Conservation (phyloP, 495 filamentous ascomycete genomes). For the Aspergillus homomorphus region DNA sequence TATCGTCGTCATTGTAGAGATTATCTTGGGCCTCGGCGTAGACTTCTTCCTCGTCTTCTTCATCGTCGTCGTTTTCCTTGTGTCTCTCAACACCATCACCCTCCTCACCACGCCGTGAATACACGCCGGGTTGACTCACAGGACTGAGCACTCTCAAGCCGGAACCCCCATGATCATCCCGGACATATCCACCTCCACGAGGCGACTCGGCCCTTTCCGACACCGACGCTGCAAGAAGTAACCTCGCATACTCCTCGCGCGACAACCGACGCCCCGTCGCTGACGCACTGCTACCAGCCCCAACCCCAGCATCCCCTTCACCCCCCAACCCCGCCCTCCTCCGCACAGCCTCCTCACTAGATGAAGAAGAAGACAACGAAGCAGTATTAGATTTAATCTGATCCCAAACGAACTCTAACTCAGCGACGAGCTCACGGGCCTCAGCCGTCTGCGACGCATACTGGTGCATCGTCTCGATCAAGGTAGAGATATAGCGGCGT, state of each 20-base stretch:
- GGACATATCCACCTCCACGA: not conserved
- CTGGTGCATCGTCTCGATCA: constrained; percentile 94
- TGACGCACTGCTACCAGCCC: constrained; percentile 28
- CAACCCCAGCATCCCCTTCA: not conserved
- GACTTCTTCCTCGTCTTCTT: constrained; percentile 50
- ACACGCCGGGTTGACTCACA: constrained; percentile 74
- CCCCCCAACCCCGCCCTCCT: too few relatives aligned
- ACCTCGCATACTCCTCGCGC: constrained; percentile 27
- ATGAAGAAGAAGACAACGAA: constrained; percentile 53
- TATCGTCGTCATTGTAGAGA: constrained; percentile 36
- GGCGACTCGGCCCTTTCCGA: not conserved
- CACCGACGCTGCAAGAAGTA: constrained; percentile 4
- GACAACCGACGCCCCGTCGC: constrained; percentile 33
- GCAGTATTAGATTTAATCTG: constrained; percentile 84
- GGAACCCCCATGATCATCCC: constrained; percentile 26
- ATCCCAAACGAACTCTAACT: constrained; percentile 98
- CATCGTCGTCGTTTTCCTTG: constrained; percentile 21
- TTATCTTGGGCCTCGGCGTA: constrained; percentile 41
- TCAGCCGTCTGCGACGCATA: constrained; percentile 84
- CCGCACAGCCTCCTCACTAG: too few relatives aligned
- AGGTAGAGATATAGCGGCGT: constrained; percentile 82
- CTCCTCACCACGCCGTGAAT: constrained; percentile 43
- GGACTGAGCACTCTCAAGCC: constrained; percentile 69
- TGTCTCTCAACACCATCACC: constrained; percentile 32
- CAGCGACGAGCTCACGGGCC: constrained; percentile 81